phyloP scores from a whole-genome alignment of 73 alveolate species.

The Breviolum minutum region DNA sequence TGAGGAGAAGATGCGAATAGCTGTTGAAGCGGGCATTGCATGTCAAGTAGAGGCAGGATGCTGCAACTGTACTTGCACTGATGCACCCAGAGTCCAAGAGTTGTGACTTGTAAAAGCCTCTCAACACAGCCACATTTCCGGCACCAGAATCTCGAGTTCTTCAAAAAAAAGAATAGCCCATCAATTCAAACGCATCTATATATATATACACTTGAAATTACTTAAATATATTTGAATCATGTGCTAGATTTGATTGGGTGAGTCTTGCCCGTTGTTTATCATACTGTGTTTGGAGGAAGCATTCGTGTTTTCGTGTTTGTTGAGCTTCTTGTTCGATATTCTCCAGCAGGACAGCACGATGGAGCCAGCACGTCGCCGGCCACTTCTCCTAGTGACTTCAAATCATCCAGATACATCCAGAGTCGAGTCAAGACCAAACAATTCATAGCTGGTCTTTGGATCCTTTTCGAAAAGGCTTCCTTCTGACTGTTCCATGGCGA shows the following conservation, averaged over 20 bases:
- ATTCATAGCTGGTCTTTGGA: not conserved
- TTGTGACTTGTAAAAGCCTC: too few relatives aligned
- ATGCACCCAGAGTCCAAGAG: too few relatives aligned
- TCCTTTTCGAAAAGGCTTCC: too few relatives aligned
- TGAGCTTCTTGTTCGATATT: not conserved
- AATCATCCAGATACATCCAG: not conserved
- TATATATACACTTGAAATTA: too few relatives aligned
- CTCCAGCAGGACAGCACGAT: slow-evolving; percentile 54
- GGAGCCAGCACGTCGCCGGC: slow-evolving; percentile 65
- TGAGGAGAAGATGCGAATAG: slow-evolving; percentile 66
- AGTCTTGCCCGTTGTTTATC: not conserved
- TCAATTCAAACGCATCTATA: too few relatives aligned
- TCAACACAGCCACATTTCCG: too few relatives aligned
- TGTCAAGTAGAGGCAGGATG: slow-evolving; percentile 56
- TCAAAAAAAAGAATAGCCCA: too few relatives aligned
- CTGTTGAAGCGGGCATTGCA: slow-evolving; percentile 43
- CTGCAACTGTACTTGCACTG: not conserved
- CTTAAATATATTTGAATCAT: too few relatives aligned
- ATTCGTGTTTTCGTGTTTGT: not conserved
- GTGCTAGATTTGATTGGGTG: not conserved
- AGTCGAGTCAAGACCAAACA: not conserved
- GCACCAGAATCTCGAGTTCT: too few relatives aligned
- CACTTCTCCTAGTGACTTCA: not conserved
- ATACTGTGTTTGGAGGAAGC: not conserved
- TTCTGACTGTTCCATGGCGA: too few relatives aligned